Base-by-base conservation (phyloP, 345 rosid genomes). In the Melaleuca alternifolia region DNA sequence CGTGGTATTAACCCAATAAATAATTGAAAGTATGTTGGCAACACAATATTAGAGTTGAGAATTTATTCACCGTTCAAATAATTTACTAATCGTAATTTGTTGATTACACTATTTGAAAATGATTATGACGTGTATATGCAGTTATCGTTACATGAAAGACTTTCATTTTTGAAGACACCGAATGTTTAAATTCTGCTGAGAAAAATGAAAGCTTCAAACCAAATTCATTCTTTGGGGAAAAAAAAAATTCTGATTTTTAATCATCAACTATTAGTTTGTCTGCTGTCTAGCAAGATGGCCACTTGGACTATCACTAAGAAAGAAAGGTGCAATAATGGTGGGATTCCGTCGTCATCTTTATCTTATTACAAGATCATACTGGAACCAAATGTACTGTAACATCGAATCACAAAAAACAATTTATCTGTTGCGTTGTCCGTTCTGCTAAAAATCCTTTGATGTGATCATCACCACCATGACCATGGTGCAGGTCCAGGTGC, bases 401-500 rank as follows among this genome's bases (percentile, higher is more conserved):
- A 52, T 51, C 48, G 79, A 71, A 33, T 20, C 46, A 33, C 9
- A 24, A 33, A 16, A 71, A 71, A 33, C 79, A 37, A 71, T 71
- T 18, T 18, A 18, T 71, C 79, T 71, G 24, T 33, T 2, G 79
- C 12, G 79, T 33, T 5, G 79, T 84, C 8, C 1, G 50, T 57
- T 33, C 61, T 18, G 44, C 7, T 71, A 71, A 71, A 71, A 33
- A 71, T 33, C 48, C 79, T 33, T 33, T 9, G 46, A 33, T 41
- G 0, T 33, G 79, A 33, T 71, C 13, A 65, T 87, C 85, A 84
- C 84, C 83, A 44, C 83, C 56, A 65, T 3, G 87, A 84, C 8
- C 83, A 28, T 6, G 87, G 84, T 52, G 83, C 81, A 2, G 84
- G 14, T 61, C 90, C 62, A 23, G 84, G 28, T 15, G 82, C 11